Evolutionary conservation across 2,329 filamentous ascomycete species (phyloP).

Genomic region (Trichophyton mentagrophytes): DNA sequence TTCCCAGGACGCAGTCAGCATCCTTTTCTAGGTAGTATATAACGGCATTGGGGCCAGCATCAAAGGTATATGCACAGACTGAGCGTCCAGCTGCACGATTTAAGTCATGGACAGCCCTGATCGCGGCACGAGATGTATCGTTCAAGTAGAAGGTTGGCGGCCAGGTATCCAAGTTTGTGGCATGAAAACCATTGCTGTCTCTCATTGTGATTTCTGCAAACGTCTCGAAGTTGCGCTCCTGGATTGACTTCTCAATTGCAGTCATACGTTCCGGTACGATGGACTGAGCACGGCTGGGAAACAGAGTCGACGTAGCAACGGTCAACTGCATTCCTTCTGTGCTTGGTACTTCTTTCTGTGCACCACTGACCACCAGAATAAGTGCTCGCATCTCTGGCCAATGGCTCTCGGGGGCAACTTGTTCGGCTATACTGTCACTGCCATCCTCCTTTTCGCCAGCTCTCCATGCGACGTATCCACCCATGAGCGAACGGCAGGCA

Average conservation of each 20-base stretch:
- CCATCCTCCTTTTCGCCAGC: slow-evolving; percentile 65
- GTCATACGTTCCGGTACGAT: slow-evolving; percentile 76
- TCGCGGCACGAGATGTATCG: slow-evolving; percentile 75
- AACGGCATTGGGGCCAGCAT: slow-evolving; percentile 92
- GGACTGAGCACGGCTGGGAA: slow-evolving; percentile 57
- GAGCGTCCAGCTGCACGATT: slow-evolving; percentile 66
- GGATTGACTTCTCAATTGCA: slow-evolving; percentile 71
- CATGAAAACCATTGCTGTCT: slow-evolving; percentile 95
- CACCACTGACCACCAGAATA: slow-evolving; percentile 79
- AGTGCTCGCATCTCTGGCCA: slow-evolving; percentile 93
- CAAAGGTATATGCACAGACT: slow-evolving; percentile 90
- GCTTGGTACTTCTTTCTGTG: slow-evolving; percentile 89
- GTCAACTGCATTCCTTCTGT: slow-evolving; percentile 97
- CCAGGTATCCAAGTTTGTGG: slow-evolving; percentile 84
- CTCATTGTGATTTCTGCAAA: slow-evolving; percentile 92
- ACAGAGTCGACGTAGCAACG: slow-evolving; percentile 79
- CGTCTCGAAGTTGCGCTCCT: slow-evolving; percentile 62
- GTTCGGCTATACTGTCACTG: slow-evolving; percentile 72
- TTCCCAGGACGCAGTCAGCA: slow-evolving; percentile 57
- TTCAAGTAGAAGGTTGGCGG: slow-evolving; percentile 99
- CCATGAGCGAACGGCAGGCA: slow-evolving; percentile 84
- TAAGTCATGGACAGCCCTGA: slow-evolving; percentile 78
- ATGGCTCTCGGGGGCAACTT: slow-evolving; percentile 76
- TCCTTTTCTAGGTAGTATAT: slow-evolving; percentile 87
- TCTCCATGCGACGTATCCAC: slow-evolving; percentile 92